phyloP scores from a whole-genome alignment of 177 flowering plant species.

The Tripterygium wilfordii region DNA sequence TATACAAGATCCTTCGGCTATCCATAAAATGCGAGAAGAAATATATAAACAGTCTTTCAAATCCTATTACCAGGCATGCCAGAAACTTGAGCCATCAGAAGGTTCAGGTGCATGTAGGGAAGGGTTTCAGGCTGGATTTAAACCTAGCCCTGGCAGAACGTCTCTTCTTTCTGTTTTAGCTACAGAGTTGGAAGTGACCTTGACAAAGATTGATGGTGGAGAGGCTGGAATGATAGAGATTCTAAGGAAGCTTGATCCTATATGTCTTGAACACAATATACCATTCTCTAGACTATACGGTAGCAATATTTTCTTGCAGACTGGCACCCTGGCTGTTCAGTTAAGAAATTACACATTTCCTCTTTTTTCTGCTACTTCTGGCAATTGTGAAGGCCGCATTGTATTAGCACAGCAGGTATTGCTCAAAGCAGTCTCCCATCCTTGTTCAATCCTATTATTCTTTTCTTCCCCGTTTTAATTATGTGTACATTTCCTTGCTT shows the following conservation, averaged over 20 bases:
- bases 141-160: constrained; percentile 60
- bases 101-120: constrained; percentile 88
- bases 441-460: not conserved
- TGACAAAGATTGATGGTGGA: constrained; percentile 82
- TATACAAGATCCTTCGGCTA: constrained; percentile 49
- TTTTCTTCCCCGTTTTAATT: not conserved
- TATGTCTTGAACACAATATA: constrained; percentile 52
- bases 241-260: constrained; percentile 80
- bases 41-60: constrained; percentile 70
- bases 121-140: constrained; percentile 97
- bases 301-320: constrained; percentile 54
- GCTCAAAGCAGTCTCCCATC: constrained; percentile 1
- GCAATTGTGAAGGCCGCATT: constrained; percentile 88
- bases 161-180: constrained; percentile 79
- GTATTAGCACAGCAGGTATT: constrained; percentile 95
- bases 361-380: constrained; percentile 60
- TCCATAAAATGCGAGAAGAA: constrained; percentile 61
- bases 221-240: constrained; percentile 88
- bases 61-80: constrained; percentile 85
- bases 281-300: constrained; percentile 90
- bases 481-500: not conserved
- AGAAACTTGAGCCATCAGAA: constrained; percentile 49
- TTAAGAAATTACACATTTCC: constrained; percentile 83
- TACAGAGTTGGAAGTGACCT: constrained; percentile 72
- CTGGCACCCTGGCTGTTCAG: constrained; percentile 67